A percentile compares a stretch with the other conserved stretches of the same genome.
Evolutionary conservation across 495 filamentous ascomycete genomes (phyloP).

Genomic region (Patellaria atrata): DNA sequence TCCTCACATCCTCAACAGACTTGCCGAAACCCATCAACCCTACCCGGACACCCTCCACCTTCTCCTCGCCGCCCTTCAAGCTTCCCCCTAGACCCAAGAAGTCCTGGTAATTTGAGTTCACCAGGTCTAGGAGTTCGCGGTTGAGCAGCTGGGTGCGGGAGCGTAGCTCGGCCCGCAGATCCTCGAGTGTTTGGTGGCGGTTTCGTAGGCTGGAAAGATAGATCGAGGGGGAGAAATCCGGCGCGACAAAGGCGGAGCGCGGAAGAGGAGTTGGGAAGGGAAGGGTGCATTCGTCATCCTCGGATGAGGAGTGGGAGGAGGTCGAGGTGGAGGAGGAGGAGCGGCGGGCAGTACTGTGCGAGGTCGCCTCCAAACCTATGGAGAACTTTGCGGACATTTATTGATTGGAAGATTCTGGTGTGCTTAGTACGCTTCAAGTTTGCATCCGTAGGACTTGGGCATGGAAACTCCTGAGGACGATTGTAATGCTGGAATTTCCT

Average conservation of each 20-base stretch:
- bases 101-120: slow-evolving; percentile 85
- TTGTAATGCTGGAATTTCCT: too few species aligned
- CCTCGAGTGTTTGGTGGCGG: slow-evolving; percentile 90
- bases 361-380: too few species aligned
- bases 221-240: slow-evolving; percentile 60
- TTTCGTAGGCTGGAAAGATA: slow-evolving; percentile 76
- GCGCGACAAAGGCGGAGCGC: slow-evolving; percentile 61
- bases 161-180: slow-evolving; percentile 74
- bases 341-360: too few species aligned
- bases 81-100: slow-evolving; percentile 73
- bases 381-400: too few species aligned
- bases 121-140: slow-evolving; percentile 78
- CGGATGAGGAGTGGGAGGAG: slow-evolving; percentile 31
- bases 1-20: slow-evolving; percentile 49
- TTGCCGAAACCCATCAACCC: slow-evolving; percentile 71
- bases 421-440: too few species aligned
- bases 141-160: slow-evolving; percentile 57
- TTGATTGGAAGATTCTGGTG: too few species aligned
- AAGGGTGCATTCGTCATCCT: slow-evolving; percentile 48
- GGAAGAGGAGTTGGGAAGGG: slow-evolving; percentile 74
- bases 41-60: slow-evolving; percentile 79
- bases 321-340: slow-evolving; percentile 10
- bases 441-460: too few species aligned
- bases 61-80: slow-evolving; percentile 77
- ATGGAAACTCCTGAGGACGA: too few species aligned